phyloP scores from a whole-genome alignment of 371 early-diverging fungal genomes.

The Mortierella sp. region DNA sequence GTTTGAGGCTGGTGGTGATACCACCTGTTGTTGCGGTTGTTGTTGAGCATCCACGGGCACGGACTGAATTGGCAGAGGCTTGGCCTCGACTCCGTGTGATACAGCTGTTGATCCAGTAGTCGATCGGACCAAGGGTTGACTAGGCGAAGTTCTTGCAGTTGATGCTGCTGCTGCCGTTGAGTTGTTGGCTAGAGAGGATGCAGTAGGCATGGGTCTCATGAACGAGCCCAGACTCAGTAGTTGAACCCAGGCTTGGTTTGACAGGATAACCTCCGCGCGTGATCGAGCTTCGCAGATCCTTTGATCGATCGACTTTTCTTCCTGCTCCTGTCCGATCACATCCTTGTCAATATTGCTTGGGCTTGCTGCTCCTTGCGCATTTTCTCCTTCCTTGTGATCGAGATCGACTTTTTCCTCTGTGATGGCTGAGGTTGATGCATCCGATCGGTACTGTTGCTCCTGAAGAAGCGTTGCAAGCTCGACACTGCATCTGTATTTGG shows the following conservation, averaged over 20 bases:
- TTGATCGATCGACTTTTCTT: slow-evolving; percentile 10
- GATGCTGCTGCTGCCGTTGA: not conserved
- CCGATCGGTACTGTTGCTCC: not conserved
- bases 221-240: slow-evolving; percentile 46
- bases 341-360: not conserved
- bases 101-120: not conserved
- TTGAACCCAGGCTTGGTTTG: slow-evolving; percentile 53
- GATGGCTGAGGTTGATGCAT: not conserved
- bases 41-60: not conserved
- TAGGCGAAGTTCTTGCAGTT: slow-evolving; percentile 17
- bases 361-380: not conserved
- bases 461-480: slow-evolving; percentile 58
- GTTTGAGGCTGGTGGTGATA: not conserved
- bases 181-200: not conserved
- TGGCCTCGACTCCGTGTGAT: slow-evolving; percentile 8
- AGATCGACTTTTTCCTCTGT: too few species aligned
- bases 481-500: slow-evolving; percentile 60
- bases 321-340: not conserved
- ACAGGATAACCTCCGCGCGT: slow-evolving; percentile 31
- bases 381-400: not conserved
- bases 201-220: slow-evolving; percentile 20
- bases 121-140: slow-evolving; percentile 21
- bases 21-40: not conserved
- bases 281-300: slow-evolving; percentile 17
- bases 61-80: slow-evolving; percentile 33